These are phyloP conservation scores for Salvia rosmarinus DNA, from an alignment of 257 asterid species.

Conservation along the genomic window DNA sequence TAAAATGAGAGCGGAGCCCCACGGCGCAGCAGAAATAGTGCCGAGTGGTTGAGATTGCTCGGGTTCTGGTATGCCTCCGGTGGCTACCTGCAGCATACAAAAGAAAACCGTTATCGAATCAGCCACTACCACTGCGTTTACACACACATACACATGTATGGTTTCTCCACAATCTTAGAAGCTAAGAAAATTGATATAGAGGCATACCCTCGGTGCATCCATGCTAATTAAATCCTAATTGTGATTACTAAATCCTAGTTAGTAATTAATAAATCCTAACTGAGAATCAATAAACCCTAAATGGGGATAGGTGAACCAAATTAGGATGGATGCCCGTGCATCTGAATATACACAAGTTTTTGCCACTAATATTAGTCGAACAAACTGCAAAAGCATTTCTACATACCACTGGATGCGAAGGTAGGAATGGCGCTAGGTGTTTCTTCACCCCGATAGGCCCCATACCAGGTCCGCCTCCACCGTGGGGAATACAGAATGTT, in stretches of 20 bases:
- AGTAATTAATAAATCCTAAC: too few relatives aligned
- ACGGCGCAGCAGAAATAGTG: constrained; percentile 95
- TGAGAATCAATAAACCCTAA: too few relatives aligned
- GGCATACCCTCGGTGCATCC: too few relatives aligned
- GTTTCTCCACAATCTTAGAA: too few relatives aligned
- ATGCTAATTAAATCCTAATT: too few relatives aligned
- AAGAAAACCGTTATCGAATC: constrained; percentile 8
- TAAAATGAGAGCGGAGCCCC: constrained; percentile 99
- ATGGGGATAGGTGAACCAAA: too few relatives aligned
- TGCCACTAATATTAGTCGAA: too few relatives aligned
- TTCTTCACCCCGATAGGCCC: constrained; percentile 98
- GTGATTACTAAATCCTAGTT: too few relatives aligned
- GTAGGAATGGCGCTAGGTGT: constrained; percentile 89
- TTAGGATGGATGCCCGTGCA: too few relatives aligned
- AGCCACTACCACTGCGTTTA: background rate
- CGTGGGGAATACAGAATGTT: constrained; percentile 97
- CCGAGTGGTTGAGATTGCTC: constrained; percentile 85
- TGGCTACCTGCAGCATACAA: constrained; percentile 55
- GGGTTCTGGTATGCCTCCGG: constrained; percentile 95
- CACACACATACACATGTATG: background rate
- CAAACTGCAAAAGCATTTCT: constrained; percentile 12
- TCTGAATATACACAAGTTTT: too few relatives aligned
- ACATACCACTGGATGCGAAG: constrained; percentile 96
- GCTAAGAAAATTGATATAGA: too few relatives aligned
- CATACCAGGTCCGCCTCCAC: constrained; percentile 99